A percentile compares a stretch with the other conserved stretches of the same genome.
These are phyloP conservation scores for Hymenoscyphus linearis DNA, from an alignment of 2,329 filamentous ascomycete species.

Conservation along the genomic window DNA sequence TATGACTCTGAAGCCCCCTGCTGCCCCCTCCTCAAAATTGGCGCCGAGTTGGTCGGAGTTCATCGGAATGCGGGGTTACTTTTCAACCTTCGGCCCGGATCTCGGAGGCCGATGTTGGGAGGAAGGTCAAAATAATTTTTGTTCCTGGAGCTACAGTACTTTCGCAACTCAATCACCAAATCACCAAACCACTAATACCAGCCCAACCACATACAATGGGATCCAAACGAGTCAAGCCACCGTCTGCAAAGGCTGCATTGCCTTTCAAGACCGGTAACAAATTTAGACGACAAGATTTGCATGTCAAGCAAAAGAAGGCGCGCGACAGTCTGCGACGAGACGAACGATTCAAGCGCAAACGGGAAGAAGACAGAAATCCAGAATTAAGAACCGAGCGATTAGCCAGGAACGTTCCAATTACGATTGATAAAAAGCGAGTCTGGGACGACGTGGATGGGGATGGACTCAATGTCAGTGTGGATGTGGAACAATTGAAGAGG, in stretches of 20 bases:
- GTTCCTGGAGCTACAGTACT: neutral
- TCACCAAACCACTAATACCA: conserved; percentile 1
- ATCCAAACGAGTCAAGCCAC: conserved; percentile 39
- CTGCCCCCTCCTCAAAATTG: too few relatives aligned
- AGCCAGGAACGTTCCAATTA: conserved; percentile 71
- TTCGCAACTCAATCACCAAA: neutral
- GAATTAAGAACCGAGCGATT: conserved; percentile 67
- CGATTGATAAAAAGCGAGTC: conserved; percentile 80
- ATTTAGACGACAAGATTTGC: conserved; percentile 68
- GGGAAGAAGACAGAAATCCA: conserved; percentile 81
- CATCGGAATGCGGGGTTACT: conserved; percentile 4
- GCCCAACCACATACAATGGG: conserved; percentile 39
- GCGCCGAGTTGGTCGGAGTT: neutral
- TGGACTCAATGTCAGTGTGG: conserved; percentile 46
- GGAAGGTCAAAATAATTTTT: neutral
- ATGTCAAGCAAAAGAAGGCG: conserved; percentile 73
- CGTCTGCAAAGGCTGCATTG: conserved; percentile 39
- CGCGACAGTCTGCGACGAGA: conserved; percentile 71
- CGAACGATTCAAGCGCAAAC: conserved; percentile 70
- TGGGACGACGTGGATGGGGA: conserved; percentile 76
- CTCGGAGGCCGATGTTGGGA: neutral
- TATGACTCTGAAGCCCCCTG: neutral
- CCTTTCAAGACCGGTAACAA: conserved; percentile 68
- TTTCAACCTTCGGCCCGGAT: neutral
- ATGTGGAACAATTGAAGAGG: conserved; percentile 55